Percentiles rank a stretch among this genome's conserved stretches.
phyloP scores from a whole-genome alignment of 2,329 filamentous ascomycete genomes.

The Fusarium sp. region DNA sequence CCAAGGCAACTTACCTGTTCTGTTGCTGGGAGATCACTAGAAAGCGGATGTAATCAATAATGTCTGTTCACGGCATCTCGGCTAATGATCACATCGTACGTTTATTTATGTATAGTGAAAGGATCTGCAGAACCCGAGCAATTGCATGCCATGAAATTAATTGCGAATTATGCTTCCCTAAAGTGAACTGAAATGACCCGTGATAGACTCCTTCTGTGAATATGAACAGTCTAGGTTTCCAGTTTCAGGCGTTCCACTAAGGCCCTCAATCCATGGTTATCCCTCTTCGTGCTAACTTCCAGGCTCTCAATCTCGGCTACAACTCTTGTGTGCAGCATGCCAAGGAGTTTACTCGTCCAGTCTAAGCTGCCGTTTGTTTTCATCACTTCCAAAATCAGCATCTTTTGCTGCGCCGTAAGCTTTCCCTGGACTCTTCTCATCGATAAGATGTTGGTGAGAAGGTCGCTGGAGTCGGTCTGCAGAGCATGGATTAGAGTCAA shows the following conservation, averaged over 20 bases:
- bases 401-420: background rate
- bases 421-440: background rate
- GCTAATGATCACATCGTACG: background rate
- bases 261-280: background rate
- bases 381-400: background rate
- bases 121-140: too few species aligned
- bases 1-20: too few species aligned
- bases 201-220: too few species aligned
- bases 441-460: background rate
- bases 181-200: too few species aligned
- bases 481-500: background rate
- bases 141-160: too few species aligned
- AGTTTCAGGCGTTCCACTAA: background rate
- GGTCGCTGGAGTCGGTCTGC: background rate
- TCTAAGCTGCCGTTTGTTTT: background rate
- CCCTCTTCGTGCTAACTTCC: background rate
- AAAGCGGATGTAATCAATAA: too few species aligned
- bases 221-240: fast-evolving
- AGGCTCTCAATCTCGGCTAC: background rate
- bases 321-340: background rate
- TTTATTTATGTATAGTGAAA: too few species aligned
- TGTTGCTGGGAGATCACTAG: too few species aligned
- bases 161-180: too few species aligned
- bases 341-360: background rate
- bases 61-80: background rate